These are phyloP conservation scores for Termitomyces sp. DNA, from an alignment of 768 basidiomycete genomes.

Conservation along the genomic window DNA sequence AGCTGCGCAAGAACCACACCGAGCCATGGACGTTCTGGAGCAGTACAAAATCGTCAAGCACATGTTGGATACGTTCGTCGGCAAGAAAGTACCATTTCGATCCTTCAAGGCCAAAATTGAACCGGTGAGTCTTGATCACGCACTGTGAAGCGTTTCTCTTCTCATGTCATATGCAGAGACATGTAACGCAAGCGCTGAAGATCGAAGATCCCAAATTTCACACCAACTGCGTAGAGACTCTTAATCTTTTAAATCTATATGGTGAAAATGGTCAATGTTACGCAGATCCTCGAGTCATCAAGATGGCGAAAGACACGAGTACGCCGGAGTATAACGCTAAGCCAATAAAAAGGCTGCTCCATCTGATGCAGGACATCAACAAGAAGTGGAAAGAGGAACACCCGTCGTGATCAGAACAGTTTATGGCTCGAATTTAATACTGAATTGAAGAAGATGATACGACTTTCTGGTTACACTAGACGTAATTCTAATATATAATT, in stretches of 20 bases:
- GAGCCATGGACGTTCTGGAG: constrained; percentile 34
- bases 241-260: constrained; percentile 46
- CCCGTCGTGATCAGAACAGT: constrained; percentile 4
- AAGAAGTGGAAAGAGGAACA: constrained; percentile 32
- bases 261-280: constrained; percentile 46
- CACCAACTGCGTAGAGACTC: constrained; percentile 42
- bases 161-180: constrained; percentile 28
- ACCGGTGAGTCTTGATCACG: constrained; percentile 27
- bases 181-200: constrained; percentile 48
- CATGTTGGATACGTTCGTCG: constrained; percentile 40
- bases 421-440: not conserved
- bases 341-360: constrained; percentile 41
- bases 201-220: constrained; percentile 37
- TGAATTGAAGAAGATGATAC: not conserved
- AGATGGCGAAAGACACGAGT: constrained; percentile 43
- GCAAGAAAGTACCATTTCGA: constrained; percentile 34
- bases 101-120: constrained; percentile 31
- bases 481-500: not conserved
- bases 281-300: constrained; percentile 43
- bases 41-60: constrained; percentile 50
- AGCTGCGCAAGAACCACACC: constrained; percentile 26
- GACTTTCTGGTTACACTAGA: not conserved
- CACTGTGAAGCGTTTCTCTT: not conserved
- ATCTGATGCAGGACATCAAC: constrained; percentile 44
- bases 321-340: constrained; percentile 37